A percentile compares a stretch with the other conserved stretches of the same genome.
These are phyloP conservation scores for Pseudocercospora cruenta DNA, from an alignment of 2,329 filamentous ascomycete genomes.

Conservation along the genomic window DNA sequence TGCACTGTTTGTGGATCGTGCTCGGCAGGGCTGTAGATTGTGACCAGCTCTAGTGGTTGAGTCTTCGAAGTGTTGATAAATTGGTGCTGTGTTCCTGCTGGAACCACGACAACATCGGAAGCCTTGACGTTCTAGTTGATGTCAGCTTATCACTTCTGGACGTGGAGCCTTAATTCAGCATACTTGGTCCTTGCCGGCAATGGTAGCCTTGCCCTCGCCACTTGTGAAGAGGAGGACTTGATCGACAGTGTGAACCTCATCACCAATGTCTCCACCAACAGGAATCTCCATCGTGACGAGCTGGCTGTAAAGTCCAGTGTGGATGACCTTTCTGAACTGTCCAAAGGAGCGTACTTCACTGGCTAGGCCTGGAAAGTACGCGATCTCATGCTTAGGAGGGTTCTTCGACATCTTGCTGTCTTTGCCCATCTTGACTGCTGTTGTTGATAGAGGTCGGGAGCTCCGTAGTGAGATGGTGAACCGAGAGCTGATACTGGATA, in stretches of 20 bases:
- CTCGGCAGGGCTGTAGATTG: constrained; percentile 66
- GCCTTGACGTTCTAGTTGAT: constrained; percentile 51
- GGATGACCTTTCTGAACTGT: constrained; percentile 65
- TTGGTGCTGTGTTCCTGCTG: constrained; percentile 67
- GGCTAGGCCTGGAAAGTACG: constrained; percentile 62
- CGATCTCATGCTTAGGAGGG: constrained; percentile 55
- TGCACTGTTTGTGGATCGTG: constrained; percentile 64
- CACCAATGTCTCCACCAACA: constrained; percentile 66
- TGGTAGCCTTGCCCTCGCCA: constrained; percentile 61
- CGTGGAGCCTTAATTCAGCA: background rate
- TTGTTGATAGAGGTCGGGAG: constrained; percentile 30
- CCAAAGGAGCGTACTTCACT: constrained; percentile 58
- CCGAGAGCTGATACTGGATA: background rate
- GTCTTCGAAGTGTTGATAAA: constrained; percentile 64
- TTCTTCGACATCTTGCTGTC: constrained; percentile 38
- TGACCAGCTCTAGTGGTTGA: constrained; percentile 63
- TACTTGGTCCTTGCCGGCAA: constrained; percentile 61
- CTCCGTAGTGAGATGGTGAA: constrained; percentile 9
- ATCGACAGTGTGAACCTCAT: constrained; percentile 68
- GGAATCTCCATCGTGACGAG: constrained; percentile 68
- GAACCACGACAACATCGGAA: constrained; percentile 63
- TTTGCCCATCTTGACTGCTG: constrained; percentile 36
- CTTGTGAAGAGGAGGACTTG: constrained; percentile 68
- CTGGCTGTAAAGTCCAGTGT: constrained; percentile 66
- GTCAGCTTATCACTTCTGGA: constrained; percentile 21